phyloP scores from a whole-genome alignment of 345 rosid genomes.

The Ailanthus altissimus region DNA sequence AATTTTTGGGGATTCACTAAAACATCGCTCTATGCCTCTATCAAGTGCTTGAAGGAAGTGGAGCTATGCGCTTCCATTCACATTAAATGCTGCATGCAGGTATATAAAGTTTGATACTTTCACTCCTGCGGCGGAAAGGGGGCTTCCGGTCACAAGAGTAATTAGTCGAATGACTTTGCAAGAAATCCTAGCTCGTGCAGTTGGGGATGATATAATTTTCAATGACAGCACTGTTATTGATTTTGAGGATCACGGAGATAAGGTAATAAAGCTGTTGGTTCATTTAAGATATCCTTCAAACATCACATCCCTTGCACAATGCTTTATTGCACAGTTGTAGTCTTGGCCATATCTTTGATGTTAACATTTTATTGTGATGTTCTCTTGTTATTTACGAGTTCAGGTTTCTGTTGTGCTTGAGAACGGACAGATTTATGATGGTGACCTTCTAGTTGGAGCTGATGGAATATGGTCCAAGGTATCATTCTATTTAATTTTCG shows the following conservation, averaged over 20 bases:
- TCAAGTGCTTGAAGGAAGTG: slow-evolving; percentile 2
- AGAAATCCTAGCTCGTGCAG: slow-evolving; percentile 70
- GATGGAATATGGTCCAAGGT: slow-evolving; percentile 99
- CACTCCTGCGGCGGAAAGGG: slow-evolving; percentile 85
- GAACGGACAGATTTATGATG: slow-evolving; percentile 68
- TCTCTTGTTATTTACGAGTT: slow-evolving; percentile 25
- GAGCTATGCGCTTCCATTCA: slow-evolving; percentile 19
- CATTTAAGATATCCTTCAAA: slow-evolving; percentile 4
- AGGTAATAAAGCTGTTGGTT: slow-evolving; percentile 46
- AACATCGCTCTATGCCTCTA: not conserved
- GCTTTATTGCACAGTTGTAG: not conserved
- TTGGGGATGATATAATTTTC: slow-evolving; percentile 76
- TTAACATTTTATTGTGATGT: slow-evolving; percentile 5
- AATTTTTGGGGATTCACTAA: not conserved
- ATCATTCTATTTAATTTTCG: slow-evolving; percentile 1
- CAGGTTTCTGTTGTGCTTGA: slow-evolving; percentile 83
- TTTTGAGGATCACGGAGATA: slow-evolving; percentile 76
- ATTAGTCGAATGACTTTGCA: slow-evolving; percentile 92
- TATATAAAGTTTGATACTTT: slow-evolving; percentile 90
- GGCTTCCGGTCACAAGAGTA: slow-evolving; percentile 90
- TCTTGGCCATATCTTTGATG: not conserved
- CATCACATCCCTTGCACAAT: not conserved
- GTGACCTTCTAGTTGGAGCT: slow-evolving; percentile 91
- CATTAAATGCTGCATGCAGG: slow-evolving; percentile 48
- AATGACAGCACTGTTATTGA: slow-evolving; percentile 81